A percentile compares a stretch with the other conserved stretches of the same genome.
Evolutionary conservation across 768 basidiomycete species (phyloP).

Genomic region (Lepiota brunneoincarnata): DNA sequence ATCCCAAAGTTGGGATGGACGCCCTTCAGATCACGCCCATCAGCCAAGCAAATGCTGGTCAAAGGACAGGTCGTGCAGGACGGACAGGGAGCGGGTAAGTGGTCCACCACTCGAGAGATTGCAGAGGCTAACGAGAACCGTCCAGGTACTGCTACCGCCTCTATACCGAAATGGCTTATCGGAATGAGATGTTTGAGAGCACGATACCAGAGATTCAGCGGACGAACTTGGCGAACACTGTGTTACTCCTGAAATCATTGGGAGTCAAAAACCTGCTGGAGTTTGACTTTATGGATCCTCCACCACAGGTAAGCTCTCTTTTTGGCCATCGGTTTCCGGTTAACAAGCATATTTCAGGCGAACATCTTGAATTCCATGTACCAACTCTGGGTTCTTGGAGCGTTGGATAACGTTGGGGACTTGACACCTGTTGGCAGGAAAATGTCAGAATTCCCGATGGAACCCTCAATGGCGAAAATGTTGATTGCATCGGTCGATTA

Average conservation of each 20-base stretch:
- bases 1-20: constrained; percentile 99
- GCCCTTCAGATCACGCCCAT: constrained; percentile 98
- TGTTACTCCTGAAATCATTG: constrained; percentile 88
- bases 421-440: constrained; percentile 88
- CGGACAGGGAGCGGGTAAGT: constrained; percentile 92
- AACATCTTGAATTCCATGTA: constrained; percentile 99
- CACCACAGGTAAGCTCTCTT: constrained; percentile 71
- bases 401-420: constrained; percentile 96
- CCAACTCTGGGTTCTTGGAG: constrained; percentile 98
- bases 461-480: constrained; percentile 99
- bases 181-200: constrained; percentile 93
- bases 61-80: constrained; percentile 94
- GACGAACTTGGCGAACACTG: constrained; percentile 97
- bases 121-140: not conserved
- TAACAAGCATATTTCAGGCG: constrained; percentile 46
- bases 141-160: constrained; percentile 90
- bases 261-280: constrained; percentile 97
- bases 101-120: not conserved
- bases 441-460: constrained; percentile 99
- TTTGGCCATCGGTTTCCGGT: not conserved
- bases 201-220: constrained; percentile 99
- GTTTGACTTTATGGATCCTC: constrained; percentile 99
- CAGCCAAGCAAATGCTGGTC: constrained; percentile 97
- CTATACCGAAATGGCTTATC: constrained; percentile 95
- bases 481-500: constrained; percentile 93